phyloP scores from a whole-genome alignment of 768 basidiomycete genomes.

The Mycena haematopus region DNA sequence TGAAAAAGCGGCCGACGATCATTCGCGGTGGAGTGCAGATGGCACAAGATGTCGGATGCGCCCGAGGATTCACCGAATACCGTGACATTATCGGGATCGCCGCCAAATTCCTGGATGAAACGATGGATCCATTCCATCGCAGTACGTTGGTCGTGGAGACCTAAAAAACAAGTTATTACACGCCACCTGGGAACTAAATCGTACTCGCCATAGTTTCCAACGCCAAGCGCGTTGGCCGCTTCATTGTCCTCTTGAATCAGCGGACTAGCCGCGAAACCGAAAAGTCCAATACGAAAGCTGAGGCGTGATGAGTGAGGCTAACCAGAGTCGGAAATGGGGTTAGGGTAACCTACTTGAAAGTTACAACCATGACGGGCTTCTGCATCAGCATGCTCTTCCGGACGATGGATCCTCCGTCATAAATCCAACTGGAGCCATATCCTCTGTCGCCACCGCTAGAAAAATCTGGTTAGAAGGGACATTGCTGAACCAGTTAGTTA shows the following conservation, averaged over 20 bases:
- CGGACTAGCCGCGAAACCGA: conserved; percentile 76
- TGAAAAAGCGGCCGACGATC: conserved; percentile 66
- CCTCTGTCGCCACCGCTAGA: conserved; percentile 74
- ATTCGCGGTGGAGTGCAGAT: conserved; percentile 70
- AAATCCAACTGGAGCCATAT: conserved; percentile 78
- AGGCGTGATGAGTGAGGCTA: conserved; percentile 13
- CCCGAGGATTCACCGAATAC: conserved; percentile 59
- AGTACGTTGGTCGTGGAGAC: conserved; percentile 67
- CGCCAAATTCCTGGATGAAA: conserved; percentile 69
- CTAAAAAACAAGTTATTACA: conserved; percentile 39
- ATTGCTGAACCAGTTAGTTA: conserved; percentile 1
- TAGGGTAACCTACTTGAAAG: conserved; percentile 82
- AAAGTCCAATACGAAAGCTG: conserved; percentile 79
- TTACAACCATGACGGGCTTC: conserved; percentile 75
- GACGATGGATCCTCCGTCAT: conserved; percentile 76
- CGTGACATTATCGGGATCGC: conserved; percentile 65
- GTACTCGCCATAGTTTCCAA: conserved; percentile 76
- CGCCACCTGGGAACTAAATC: neutral
- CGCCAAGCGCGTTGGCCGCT: conserved; percentile 67
- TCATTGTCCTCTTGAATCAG: conserved; percentile 73
- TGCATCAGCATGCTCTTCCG: conserved; percentile 65
- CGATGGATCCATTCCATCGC: conserved; percentile 70
- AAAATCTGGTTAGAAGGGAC: conserved; percentile 15
- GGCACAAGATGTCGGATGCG: conserved; percentile 63
- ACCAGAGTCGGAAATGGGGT: conserved; percentile 4